These are phyloP conservation scores for Sisymbrium altissimum DNA, from an alignment of 345 rosid genomes.

Conservation along the genomic window DNA sequence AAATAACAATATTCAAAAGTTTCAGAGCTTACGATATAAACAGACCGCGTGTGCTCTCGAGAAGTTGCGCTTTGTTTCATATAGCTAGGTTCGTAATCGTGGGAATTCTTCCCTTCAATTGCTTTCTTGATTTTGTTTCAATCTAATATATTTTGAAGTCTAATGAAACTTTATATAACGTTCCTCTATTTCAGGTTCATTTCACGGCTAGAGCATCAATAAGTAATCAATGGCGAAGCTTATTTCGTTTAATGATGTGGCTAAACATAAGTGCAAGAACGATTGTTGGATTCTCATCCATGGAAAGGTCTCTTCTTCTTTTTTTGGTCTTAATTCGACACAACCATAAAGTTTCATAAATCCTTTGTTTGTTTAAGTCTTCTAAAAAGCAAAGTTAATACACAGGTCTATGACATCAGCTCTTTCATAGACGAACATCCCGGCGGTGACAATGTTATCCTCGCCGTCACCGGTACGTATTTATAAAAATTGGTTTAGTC, in stretches of 20 bases:
- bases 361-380: background rate
- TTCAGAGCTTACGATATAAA: slow-evolving; percentile 1
- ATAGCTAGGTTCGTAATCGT: background rate
- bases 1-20: background rate
- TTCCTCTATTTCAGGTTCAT: slow-evolving; percentile 5
- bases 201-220: background rate
- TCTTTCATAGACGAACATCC: slow-evolving; percentile 81
- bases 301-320: slow-evolving; percentile 46
- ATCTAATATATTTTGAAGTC: background rate
- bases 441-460: slow-evolving; percentile 78
- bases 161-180: background rate
- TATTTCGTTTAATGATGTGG: slow-evolving; percentile 44
- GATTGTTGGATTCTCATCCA: slow-evolving; percentile 70
- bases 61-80: background rate
- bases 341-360: background rate
- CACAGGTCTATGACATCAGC: slow-evolving; percentile 83
- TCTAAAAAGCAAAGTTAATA: background rate
- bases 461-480: slow-evolving; percentile 60
- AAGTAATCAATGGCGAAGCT: slow-evolving; percentile 36
- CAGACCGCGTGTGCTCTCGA: background rate
- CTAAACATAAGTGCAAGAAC: slow-evolving; percentile 49
- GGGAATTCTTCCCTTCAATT: slow-evolving; percentile 8
- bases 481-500: background rate
- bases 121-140: background rate
- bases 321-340: background rate